Base-by-base conservation (phyloP, 306 rosid species). In the peach (Prunus persica) region DNA sequence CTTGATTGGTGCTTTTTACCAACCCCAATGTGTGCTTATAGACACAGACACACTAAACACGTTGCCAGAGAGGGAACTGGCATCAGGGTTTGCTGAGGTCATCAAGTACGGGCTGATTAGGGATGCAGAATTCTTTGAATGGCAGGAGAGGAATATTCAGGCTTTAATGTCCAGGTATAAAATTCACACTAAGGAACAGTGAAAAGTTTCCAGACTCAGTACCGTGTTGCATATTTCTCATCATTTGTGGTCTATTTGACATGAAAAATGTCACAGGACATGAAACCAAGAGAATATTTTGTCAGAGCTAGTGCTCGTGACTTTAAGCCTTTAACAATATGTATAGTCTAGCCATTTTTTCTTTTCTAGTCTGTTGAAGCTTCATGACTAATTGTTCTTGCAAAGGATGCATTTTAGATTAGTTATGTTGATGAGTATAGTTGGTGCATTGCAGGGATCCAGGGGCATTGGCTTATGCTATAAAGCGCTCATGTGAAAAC, bases 61-160 rank as follows among this genome's bases (percentile, higher is more conserved):
- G 11, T 75, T 96, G 63, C 99, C 99, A 7, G 97, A 91, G 2
- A 88, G 91, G 86, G 98, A 96, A 78, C 70, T 96, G 73, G 97
- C 97, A 66, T 96, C 99, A 28, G 98, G 99, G 66, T 70, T 92
- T 86, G 98, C 98, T 7, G 99, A 96, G 86, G 93, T 91, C 77
- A 86, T 95, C 24, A 95, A 95, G 84, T 92, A 89, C 69, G 99
- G 99, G 49, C 97, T 95, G 62, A 91, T 95, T 64, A 84, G 99
- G 78, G 98, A 95, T 82, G 89, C 97, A 54, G 85, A 88, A 41
- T 92, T 95, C 84, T 95, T 95, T 77, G 93, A 88, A 88, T 91
- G 99, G 98, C 99, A 90, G 81, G 97, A 92, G 91, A 89, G 87
- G 85, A 95, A 95, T 81, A 88, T 92, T 81, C 83, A 83, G 45